Evolutionary conservation across 2,329 filamentous ascomycete species (phyloP), one percentile per base, ranked within the genome.

Genomic region (Fusarium begoniae): DNA sequence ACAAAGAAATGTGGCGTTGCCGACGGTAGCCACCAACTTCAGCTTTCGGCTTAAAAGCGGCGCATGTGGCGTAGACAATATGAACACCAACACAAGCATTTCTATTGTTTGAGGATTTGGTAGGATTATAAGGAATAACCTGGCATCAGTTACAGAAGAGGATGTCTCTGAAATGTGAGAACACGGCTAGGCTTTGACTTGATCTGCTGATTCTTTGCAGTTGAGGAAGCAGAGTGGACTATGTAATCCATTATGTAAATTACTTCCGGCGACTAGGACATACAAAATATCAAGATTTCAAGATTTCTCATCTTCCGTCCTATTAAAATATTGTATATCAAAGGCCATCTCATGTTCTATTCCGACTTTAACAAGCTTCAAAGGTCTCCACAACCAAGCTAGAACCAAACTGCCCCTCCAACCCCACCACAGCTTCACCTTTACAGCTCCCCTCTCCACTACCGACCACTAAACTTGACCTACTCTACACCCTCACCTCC

Each of bases 381-480:
- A 15, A 22, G 24, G 40, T 48, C 40, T 28, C 70, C 66, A 54
- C 61, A 51, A 10, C 37, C 30, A 26, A 24, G n/a, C 30, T 53
- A 53, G 48, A 35, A 15, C 30, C 7, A 11, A 44, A 26, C 51
- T 64, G 32, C 68, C 72, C 72, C 68, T 75, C 64, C 47, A 62
- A 51, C 53, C 69, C 45, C 72, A 73, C 72, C 35, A 67, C 37
- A 75, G 55, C 69, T 70, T 47, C 54, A 45, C 61, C 63, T 41
- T 58, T 56, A 10, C 5, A 51, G 48, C 51, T 40, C 51, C 51
- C 51, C 56, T 53, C 59, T 57, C 61, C 45, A 62, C 45, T 54
- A 67, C 44, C 50, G 37, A 88, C 87, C 70, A 88, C 89, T 40
- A 22, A 40, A 22, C 14, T 15, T 26, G 10, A 38, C 32, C 50